Conservation (phyloP, 2,329 filamentous ascomycete genomes). For the Epichloe typhina region DNA sequence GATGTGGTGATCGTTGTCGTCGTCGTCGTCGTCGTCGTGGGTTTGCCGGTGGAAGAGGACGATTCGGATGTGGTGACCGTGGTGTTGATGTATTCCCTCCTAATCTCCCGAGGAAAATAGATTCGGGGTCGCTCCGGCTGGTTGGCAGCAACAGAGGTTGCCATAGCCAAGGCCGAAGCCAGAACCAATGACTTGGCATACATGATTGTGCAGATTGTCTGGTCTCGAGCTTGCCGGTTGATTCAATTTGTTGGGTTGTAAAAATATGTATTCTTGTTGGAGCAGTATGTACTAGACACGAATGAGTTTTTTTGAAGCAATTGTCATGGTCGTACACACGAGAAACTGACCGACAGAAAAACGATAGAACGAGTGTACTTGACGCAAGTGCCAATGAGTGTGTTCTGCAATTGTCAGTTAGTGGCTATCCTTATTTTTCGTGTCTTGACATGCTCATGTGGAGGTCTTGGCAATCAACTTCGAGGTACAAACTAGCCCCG, state of each 20-base stretch:
- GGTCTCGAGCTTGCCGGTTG: neutral
- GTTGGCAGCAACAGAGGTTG: constrained; percentile 29
- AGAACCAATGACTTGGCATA: constrained; percentile 32
- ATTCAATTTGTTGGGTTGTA: neutral
- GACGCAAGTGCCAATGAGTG: constrained; percentile 42
- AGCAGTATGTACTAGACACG: neutral
- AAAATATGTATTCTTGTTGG: neutral
- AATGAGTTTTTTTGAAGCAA: neutral
- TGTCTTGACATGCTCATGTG: neutral
- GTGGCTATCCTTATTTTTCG: neutral
- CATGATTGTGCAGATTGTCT: constrained; percentile 25
- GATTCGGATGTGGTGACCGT: constrained; percentile 22
- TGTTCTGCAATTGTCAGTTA: constrained; percentile 16
- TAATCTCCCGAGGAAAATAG: constrained; percentile 45
- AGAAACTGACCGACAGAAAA: constrained; percentile 31
- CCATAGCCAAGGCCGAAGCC: constrained; percentile 35
- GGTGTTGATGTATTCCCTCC: constrained; percentile 33
- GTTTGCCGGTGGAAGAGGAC: constrained; percentile 7
- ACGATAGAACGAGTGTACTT: constrained; percentile 44
- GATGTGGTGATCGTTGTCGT: no score
- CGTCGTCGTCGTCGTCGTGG: constrained; percentile 6
- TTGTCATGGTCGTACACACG: neutral
- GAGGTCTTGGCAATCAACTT: neutral
- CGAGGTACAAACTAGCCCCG: neutral
- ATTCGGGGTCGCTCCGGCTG: constrained; percentile 35